phyloP scores from a whole-genome alignment of 768 basidiomycete species.

The Lepiota brunneoincarnata region DNA sequence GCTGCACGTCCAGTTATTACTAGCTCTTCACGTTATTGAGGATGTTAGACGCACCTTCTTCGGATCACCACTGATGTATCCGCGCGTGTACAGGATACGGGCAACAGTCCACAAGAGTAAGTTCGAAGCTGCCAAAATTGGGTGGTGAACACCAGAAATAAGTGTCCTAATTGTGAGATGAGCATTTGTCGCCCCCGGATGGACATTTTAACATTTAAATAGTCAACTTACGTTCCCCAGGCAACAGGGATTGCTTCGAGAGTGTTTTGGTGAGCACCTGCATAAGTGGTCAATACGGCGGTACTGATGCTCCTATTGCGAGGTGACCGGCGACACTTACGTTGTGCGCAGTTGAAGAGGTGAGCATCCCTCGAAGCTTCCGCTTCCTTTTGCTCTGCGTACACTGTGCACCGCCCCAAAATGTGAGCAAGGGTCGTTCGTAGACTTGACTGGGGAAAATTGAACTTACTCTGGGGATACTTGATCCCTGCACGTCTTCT shows the following conservation, averaged over 20 bases:
- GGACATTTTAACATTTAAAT: too few relatives aligned
- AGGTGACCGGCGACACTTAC: constrained; percentile 29
- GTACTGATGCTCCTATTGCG: neutral
- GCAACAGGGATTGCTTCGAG: constrained; percentile 48
- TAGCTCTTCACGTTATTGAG: too few relatives aligned
- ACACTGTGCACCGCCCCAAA: constrained; percentile 38
- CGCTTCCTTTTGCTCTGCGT: constrained; percentile 64
- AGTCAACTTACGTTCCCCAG: constrained; percentile 30
- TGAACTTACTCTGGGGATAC: constrained; percentile 63
- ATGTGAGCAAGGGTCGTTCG: neutral
- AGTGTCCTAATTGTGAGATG: neutral
- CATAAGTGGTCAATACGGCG: neutral
- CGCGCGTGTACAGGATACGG: constrained; percentile 4
- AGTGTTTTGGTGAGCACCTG: constrained; percentile 68
- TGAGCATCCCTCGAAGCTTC: constrained; percentile 48
- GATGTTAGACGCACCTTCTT: neutral
- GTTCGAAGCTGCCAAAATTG: constrained; percentile 1
- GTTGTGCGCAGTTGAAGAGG: constrained; percentile 71
- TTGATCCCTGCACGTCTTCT: constrained; percentile 53
- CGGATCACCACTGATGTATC: constrained; percentile 11
- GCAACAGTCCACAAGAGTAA: neutral
- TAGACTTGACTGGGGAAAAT: neutral
- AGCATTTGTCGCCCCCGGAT: too few relatives aligned
- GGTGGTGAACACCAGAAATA: neutral
- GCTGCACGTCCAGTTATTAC: too few relatives aligned